phyloP scores from a whole-genome alignment of 2,329 filamentous ascomycete species.

The Neofusicoccum ribis region DNA sequence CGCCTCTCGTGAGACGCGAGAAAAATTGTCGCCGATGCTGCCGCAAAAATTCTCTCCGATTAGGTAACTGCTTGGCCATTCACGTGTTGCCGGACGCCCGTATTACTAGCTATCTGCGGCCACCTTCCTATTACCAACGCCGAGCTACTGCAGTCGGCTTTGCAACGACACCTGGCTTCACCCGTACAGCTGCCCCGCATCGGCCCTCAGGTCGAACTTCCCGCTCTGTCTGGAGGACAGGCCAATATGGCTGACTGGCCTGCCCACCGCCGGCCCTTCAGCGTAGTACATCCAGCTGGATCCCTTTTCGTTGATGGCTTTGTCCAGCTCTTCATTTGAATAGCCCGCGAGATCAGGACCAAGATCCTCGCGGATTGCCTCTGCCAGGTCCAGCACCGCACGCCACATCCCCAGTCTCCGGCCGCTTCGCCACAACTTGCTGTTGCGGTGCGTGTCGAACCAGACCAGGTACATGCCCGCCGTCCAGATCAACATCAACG shows the following conservation, averaged over 20 bases:
- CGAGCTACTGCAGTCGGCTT: neutral
- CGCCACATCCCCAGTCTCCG: conserved; percentile 16
- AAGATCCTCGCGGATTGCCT: conserved; percentile 15
- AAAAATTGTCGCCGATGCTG: conserved; percentile 1
- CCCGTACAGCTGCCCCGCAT: conserved; percentile 2
- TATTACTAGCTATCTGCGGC: neutral
- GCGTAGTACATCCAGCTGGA: conserved; percentile 8
- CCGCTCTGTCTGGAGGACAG: neutral
- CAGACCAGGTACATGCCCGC: conserved; percentile 15
- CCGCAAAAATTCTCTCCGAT: conserved; percentile 1
- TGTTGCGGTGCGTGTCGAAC: conserved; percentile 17
- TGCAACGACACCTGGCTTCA: neutral
- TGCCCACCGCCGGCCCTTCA: neutral
- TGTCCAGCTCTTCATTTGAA: conserved; percentile 10
- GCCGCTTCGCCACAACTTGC: conserved; percentile 10
- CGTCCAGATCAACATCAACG: neutral
- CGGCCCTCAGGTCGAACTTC: conserved; percentile 3
- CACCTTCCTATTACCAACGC: neutral
- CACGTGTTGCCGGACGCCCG: neutral
- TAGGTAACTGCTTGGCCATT: conserved; percentile 2
- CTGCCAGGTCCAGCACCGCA: conserved; percentile 11
- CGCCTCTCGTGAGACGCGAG: conserved; percentile 11
- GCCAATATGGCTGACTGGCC: conserved; percentile 8
- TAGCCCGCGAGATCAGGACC: conserved; percentile 9
- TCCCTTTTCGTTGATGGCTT: conserved; percentile 8